phyloP scores from a whole-genome alignment of 768 basidiomycete genomes.

The Boletus pseudo-olivaceus region DNA sequence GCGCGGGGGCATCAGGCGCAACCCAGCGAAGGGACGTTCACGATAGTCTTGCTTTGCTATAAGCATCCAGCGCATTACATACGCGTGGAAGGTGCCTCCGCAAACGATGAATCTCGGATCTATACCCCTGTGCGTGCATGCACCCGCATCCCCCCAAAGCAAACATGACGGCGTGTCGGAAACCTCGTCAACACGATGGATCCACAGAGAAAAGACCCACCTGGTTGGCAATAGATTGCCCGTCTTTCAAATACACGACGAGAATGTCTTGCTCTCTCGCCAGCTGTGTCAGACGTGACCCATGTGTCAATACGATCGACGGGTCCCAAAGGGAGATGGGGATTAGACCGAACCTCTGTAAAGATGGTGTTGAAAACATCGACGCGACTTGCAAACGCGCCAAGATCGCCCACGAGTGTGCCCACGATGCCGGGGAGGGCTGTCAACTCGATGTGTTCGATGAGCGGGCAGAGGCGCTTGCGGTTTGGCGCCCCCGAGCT shows the following conservation, averaged over 20 bases:
- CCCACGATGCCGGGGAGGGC: background rate
- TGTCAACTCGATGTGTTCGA: background rate
- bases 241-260: constrained; percentile 20
- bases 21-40: background rate
- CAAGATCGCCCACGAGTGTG: constrained; percentile 7
- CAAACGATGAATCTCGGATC: constrained; percentile 15
- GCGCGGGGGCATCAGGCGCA: too few species aligned
- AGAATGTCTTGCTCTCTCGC: constrained; percentile 17
- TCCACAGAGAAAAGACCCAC: background rate
- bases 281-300: constrained; percentile 2
- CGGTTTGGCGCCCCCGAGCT: background rate
- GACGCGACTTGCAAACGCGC: constrained; percentile 4
- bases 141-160: background rate
- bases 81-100: constrained; percentile 12
- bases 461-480: background rate
- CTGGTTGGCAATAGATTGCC: constrained; percentile 11
- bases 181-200: background rate
- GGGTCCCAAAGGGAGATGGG: background rate
- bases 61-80: constrained; percentile 16
- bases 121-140: constrained; percentile 9
- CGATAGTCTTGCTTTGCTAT: constrained; percentile 14
- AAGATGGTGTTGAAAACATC: constrained; percentile 11
- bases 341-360: constrained; percentile 7
- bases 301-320: background rate
- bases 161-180: background rate